These are phyloP conservation scores for Tuber magnatum DNA, from an alignment of 495 filamentous ascomycete species.

Conservation along the genomic window DNA sequence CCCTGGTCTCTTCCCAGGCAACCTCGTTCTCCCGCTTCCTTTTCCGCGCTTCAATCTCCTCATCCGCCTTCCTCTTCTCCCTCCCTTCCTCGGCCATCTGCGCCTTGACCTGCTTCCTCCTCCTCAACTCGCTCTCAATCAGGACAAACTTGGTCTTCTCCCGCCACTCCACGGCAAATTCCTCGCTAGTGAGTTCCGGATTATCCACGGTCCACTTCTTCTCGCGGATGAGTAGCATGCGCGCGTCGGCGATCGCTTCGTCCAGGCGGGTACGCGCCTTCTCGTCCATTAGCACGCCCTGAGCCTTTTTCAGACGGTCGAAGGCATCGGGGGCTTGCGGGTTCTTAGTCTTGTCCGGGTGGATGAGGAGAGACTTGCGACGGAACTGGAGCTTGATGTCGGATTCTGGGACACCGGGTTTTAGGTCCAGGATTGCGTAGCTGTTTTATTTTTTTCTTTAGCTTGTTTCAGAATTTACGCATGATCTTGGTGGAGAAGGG, in stretches of 20 bases:
- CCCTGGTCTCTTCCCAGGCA: constrained; percentile 87
- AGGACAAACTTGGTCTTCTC: constrained; percentile 88
- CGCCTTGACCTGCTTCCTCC: constrained; percentile 79
- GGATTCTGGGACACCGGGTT: constrained; percentile 87
- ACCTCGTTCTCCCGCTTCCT: constrained; percentile 86
- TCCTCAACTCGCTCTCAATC: constrained; percentile 81
- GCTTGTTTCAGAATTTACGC: constrained; percentile 8
- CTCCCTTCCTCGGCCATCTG: constrained; percentile 95
- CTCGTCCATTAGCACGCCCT: constrained; percentile 85
- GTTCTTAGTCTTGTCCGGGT: constrained; percentile 96
- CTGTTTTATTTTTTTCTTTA: constrained; percentile 43
- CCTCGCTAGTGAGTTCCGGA: constrained; percentile 70
- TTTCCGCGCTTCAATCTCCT: constrained; percentile 79
- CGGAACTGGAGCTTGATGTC: constrained; percentile 94
- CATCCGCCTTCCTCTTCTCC: constrained; percentile 77
- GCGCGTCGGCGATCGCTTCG: constrained; percentile 91
- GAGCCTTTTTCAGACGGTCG: constrained; percentile 91
- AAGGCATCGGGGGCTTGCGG: constrained; percentile 89
- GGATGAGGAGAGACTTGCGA: constrained; percentile 93
- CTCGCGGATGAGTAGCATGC: constrained; percentile 86
- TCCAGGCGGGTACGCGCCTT: constrained; percentile 79
- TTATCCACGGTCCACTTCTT: constrained; percentile 86
- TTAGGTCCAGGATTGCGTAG: constrained; percentile 91
- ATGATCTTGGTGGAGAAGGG: constrained; percentile 6
- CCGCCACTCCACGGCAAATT: constrained; percentile 77